Percentiles rank a stretch among this genome's conserved stretches.
phyloP scores from a whole-genome alignment of 179 eudicot species.

The Corrigiola litoralis region DNA sequence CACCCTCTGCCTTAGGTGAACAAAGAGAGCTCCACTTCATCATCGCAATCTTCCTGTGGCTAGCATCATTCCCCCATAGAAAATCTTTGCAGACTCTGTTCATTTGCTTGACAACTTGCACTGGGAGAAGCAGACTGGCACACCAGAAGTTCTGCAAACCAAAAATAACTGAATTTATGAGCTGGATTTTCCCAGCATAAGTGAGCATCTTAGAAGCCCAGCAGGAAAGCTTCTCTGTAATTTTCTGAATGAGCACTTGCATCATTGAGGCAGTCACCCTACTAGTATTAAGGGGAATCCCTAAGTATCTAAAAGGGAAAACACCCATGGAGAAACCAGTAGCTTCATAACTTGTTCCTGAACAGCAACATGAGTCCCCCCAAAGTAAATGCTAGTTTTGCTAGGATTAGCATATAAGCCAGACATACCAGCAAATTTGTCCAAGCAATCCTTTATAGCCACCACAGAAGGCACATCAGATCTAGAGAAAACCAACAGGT shows the following conservation, averaged over 20 bases:
- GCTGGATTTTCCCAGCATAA: neutral
- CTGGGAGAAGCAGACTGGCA: no score
- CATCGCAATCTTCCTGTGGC: no score
- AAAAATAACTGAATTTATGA: no score
- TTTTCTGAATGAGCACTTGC: neutral
- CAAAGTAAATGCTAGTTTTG: neutral
- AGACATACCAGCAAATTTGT: neutral
- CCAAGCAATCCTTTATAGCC: neutral
- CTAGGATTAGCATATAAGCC: neutral
- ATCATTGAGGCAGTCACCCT: neutral
- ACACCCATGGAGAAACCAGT: neutral
- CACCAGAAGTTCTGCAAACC: no score
- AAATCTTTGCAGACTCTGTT: no score
- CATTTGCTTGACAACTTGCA: no score
- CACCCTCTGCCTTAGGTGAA: no score
- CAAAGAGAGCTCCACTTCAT: no score
- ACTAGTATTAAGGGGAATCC: neutral
- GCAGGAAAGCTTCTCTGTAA: neutral
- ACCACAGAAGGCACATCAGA: neutral
- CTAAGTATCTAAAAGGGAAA: neutral
- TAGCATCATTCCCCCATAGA: no score
- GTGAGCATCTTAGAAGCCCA: neutral
- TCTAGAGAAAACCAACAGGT: neutral
- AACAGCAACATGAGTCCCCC: neutral
- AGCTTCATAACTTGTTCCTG: neutral